phyloP scores from a whole-genome alignment of 768 basidiomycete species.

The Amanita molliuscula region DNA sequence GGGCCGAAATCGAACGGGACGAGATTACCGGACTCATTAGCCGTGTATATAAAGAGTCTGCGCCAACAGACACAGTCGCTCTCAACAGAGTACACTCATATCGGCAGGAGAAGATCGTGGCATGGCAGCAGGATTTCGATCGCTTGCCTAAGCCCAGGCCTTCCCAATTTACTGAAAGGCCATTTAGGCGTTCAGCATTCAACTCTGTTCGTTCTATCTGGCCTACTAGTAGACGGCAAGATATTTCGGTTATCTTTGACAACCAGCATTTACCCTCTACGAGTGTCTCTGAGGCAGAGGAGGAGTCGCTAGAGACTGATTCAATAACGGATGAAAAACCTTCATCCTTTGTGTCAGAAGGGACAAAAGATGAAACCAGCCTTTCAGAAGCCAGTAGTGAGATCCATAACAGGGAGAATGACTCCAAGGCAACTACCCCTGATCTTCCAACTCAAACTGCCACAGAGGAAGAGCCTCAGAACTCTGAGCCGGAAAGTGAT shows the following conservation, averaged over 20 bases:
- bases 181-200: conserved; percentile 52
- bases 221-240: conserved; percentile 53
- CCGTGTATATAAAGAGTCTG: conserved; percentile 68
- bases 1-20: conserved; percentile 66
- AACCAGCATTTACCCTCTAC: conserved; percentile 48
- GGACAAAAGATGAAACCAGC: background rate
- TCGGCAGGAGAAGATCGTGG: conserved; percentile 88
- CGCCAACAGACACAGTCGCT: conserved; percentile 77
- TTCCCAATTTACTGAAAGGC: conserved; percentile 36
- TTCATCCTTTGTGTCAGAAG: background rate
- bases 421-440: background rate
- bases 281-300: conserved; percentile 68
- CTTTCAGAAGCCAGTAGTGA: background rate
- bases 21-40: conserved; percentile 70
- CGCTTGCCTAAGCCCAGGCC: conserved; percentile 66
- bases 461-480: conserved; percentile 12
- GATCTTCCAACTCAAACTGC: conserved; percentile 1
- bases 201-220: conserved; percentile 64
- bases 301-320: conserved; percentile 35
- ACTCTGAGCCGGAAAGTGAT: conserved; percentile 69
- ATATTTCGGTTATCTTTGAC: conserved; percentile 43
- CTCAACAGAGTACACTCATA: conserved; percentile 79
- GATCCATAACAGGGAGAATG: background rate
- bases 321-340: conserved; percentile 34
- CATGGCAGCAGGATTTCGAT: conserved; percentile 94